Base-by-base conservation (phyloP, 78 protist species). In the Creolimax fragrantissima region DNA sequence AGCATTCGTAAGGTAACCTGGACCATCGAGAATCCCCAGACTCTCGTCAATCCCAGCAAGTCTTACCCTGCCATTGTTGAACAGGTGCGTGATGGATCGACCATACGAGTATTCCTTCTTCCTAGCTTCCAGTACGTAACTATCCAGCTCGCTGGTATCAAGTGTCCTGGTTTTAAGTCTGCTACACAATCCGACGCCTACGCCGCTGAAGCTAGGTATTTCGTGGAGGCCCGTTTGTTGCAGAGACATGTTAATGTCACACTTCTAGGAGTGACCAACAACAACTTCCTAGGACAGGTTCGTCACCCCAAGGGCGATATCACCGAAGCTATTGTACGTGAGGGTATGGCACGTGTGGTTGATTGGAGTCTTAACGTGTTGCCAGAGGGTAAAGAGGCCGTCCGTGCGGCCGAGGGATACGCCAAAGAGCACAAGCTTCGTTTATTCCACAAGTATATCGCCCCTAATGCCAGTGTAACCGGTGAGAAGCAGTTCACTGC, bases 211-310 rank as follows among this genome's bases (percentile, higher is more conserved):
- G 95, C 95, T 0, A 43, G 35, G 41, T 93, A 42, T 47, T 95
- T 91, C 83, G 89, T 74, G 5, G 96, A 95, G 94, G 2, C 43
- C 24, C 95, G 96, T 6, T 42, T 95, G 44, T 88, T 95, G 35
- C 89, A 95, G 44, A 89, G 94, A 41, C 44, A 84, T 42, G 94
- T 95, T 43, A 35, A 85, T 91, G 90, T 92, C 35, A 2, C 35
- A 67, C 45, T 58, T 42, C 39, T 35, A 89, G 92, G 89, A 5
- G 84, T 94, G 39, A 35, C 43, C 86, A 86, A 92, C 91, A n/a
- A 81, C 81, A 32, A 3, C n/a, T 67, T 93, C 42, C 44, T 93
- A 32, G 96, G 96, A 35, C 74, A 84, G 32, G 83, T 93, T 5
- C 7, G 89, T 32, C 96, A 94, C 90, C 91, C 81, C 43, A 74